Evolutionary conservation across 148 eudicot species (phyloP).

Genomic region (Vaccinium macrocarpon): DNA sequence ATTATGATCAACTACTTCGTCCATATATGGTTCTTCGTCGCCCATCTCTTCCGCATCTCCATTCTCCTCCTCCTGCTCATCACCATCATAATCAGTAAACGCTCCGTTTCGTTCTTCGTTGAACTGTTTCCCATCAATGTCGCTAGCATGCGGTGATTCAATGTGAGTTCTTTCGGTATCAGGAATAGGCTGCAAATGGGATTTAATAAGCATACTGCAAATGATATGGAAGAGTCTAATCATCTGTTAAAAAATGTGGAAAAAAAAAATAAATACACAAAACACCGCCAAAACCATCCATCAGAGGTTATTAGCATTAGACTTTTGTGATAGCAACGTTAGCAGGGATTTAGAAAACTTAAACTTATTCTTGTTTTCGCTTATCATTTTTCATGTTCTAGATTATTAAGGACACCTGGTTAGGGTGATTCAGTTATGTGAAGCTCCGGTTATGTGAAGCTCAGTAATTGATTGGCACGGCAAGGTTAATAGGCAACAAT

Average conservation of each 20-base stretch:
- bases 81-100: not conserved
- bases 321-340: not conserved
- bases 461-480: not conserved
- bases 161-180: constrained; percentile 5
- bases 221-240: not conserved
- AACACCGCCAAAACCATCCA: not conserved
- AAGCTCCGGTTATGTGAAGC: not conserved
- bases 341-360: not conserved
- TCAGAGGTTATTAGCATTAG: not conserved
- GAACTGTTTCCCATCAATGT: not conserved
- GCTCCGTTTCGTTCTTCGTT: not conserved
- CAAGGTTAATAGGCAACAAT: not conserved
- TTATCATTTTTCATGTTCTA: too few species aligned
- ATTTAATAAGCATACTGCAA: not conserved
- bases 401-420: not conserved
- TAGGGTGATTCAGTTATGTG: not conserved
- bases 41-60: not conserved
- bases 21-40: not conserved
- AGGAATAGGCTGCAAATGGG: constrained; percentile 3
- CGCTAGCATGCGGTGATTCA: not conserved
- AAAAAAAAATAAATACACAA: not conserved
- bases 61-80: not conserved
- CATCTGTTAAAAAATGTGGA: not conserved
- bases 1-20: not conserved
- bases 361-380: too few species aligned